Evolutionary conservation across 768 basidiomycete genomes (phyloP), one percentile per base, ranked within the genome.

Genomic region (Cystofilobasidium macerans): DNA sequence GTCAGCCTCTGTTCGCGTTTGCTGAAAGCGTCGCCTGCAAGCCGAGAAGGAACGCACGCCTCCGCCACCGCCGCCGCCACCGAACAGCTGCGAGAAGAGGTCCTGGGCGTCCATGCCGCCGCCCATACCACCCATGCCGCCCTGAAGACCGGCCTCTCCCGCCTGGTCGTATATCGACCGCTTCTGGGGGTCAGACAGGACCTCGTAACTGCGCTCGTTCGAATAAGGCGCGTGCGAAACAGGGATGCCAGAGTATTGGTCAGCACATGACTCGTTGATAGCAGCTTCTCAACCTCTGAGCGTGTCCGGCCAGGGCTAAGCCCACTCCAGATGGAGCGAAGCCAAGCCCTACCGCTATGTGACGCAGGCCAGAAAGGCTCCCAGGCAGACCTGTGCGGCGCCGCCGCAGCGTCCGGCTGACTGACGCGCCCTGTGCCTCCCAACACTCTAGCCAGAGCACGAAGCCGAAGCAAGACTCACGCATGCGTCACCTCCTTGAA

Each of bases 401-500:
- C n/a, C n/a, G n/a, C n/a, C n/a, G n/a, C n/a, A n/a, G n/a, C n/a
- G n/a, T n/a, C n/a, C n/a, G n/a, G n/a, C n/a, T n/a, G n/a, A n/a
- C n/a, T n/a, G n/a, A n/a, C n/a, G n/a, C n/a, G n/a, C n/a, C n/a
- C n/a, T n/a, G n/a, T n/a, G n/a, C n/a, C n/a, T n/a, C n/a, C n/a
- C n/a, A n/a, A n/a, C n/a, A n/a, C n/a, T n/a, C n/a, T n/a, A 42
- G 28, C 5, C 8, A 22, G 28, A 20, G 40, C 60, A n/a, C 61
- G 56, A 65, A 38, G 24, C 62, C 57, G 58, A 62, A 40, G 65
- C 65, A 28, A n/a, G n/a, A 82, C 89, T 69, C 81, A 91, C 87
- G 89, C 89, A 79, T 91, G 89, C 13, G 89, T 93, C 42, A 98
- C 87, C 75, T 97, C 90, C 75, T 98, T 97, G 85, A 98, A 98